Base-by-base conservation (phyloP, 805 yeast genomes). In the Candida endomychidarum region DNA sequence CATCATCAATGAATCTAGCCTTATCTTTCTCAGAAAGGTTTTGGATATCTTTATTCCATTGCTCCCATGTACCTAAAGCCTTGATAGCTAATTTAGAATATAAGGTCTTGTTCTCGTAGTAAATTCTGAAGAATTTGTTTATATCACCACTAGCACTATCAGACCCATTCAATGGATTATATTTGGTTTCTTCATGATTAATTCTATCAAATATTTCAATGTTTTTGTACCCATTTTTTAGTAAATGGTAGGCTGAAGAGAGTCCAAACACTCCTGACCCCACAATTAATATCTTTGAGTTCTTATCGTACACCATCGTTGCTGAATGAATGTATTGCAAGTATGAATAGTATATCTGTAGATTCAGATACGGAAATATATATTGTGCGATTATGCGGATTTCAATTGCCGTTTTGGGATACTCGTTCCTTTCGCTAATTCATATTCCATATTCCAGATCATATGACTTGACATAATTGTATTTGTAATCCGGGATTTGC, bases 261-360 rank as follows among this genome's bases (percentile, higher is more conserved):
- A 75, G 57, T 1, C 81, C 81, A 51, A 72, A 75, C 11, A 70
- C 77, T 29, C 81, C 81, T 4, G 75, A 67, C 11, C 81, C 81
- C 8, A 74, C 67, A 25, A 76, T 58, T 4, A 68, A 54, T 23
- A 74, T 61, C 39, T 51, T 53, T 10, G 19, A 14, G 12, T 32
- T 21, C n/a, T 32, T 32, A 11, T 15, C 27, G 24, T 31, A 31
- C 12, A 17, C 17, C 12, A 8, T 24, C n/a, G n/a, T n/a, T n/a
- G n/a, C n/a, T n/a, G n/a, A n/a, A n/a, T n/a, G n/a, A n/a, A n/a
- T n/a, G n/a, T n/a, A n/a, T n/a, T n/a, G n/a, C n/a, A n/a, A n/a
- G n/a, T n/a, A n/a, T n/a, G n/a, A n/a, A n/a, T n/a, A n/a, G n/a
- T n/a, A n/a, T n/a, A n/a, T n/a, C n/a, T n/a, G n/a, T n/a, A n/a